These are phyloP conservation scores for Mycena galopus DNA, from an alignment of 768 basidiomycete species.

Conservation along the genomic window DNA sequence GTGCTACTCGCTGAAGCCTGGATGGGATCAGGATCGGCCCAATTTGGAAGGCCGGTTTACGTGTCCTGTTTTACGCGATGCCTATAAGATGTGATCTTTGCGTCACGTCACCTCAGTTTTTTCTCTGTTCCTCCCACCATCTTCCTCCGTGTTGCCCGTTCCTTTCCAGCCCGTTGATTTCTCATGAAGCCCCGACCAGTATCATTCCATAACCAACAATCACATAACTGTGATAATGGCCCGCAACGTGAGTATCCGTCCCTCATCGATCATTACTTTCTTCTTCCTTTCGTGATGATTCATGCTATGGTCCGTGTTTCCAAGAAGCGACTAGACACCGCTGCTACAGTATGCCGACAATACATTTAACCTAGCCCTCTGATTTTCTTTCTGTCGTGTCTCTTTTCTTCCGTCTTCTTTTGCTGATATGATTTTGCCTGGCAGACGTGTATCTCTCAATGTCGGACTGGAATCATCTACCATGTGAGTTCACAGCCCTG, in stretches of 20 bases:
- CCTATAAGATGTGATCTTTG: not conserved
- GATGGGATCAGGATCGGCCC: not conserved
- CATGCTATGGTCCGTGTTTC: conserved; percentile 97
- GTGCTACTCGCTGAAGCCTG: no score
- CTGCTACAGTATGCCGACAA: conserved; percentile 82
- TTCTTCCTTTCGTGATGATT: conserved; percentile 66
- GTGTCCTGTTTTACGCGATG: not conserved
- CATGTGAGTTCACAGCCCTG: not conserved
- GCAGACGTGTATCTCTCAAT: not conserved
- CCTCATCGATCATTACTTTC: no score
- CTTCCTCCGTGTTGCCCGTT: not conserved
- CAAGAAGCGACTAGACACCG: conserved; percentile 95
- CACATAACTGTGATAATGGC: conserved; percentile 4
- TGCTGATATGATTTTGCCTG: not conserved
- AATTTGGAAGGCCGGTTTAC: not conserved
- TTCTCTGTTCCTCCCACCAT: conserved; percentile 5
- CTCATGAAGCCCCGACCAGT: no score
- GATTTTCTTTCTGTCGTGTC: conserved; percentile 52
- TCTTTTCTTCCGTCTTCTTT: not conserved
- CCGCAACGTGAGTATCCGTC: conserved; percentile 22
- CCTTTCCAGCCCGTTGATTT: no score
- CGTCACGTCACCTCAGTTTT: not conserved
- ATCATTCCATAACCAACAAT: not conserved
- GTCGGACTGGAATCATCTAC: not conserved
- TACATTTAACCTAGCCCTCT: conserved; percentile 76